Evolutionary conservation across 139 green algal species (phyloP).

Genomic region (Chlamydomonas asymmetrica): DNA sequence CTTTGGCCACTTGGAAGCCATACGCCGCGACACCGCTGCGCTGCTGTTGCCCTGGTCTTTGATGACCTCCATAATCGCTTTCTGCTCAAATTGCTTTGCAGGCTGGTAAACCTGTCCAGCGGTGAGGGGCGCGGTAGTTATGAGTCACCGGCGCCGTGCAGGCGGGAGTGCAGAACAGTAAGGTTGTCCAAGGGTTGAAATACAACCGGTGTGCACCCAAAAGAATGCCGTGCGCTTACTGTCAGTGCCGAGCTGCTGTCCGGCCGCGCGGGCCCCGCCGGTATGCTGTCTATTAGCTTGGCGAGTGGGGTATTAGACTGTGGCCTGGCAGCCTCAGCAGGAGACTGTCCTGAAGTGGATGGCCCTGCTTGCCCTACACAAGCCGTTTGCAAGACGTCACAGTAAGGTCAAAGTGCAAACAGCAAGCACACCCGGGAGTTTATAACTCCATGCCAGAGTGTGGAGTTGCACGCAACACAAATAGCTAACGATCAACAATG

Average conservation of each 20-base stretch:
- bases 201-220: not conserved
- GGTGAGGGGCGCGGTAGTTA: not conserved
- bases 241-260: not conserved
- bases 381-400: too few relatives aligned
- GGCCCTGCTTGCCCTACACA: not conserved
- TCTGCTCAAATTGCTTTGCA: constrained; percentile 25
- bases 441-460: not conserved
- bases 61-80: constrained; percentile 50
- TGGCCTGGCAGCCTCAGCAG: constrained; percentile 6
- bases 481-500: not conserved
- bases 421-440: not conserved
- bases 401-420: not conserved
- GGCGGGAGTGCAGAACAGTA: not conserved
- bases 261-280: constrained; percentile 18
- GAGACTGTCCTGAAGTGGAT: not conserved
- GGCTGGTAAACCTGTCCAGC: not conserved
- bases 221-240: constrained; percentile 15
- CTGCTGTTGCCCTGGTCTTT: constrained; percentile 54
- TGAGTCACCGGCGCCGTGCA: not conserved
- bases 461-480: not conserved
- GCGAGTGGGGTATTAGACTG: constrained; percentile 54
- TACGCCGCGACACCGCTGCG: constrained; percentile 72
- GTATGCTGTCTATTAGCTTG: constrained; percentile 79
- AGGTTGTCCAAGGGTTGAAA: not conserved
- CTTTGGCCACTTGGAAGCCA: constrained; percentile 89